These are phyloP conservation scores for Termitomyces sp. DNA, from an alignment of 768 basidiomycete species.

Conservation along the genomic window DNA sequence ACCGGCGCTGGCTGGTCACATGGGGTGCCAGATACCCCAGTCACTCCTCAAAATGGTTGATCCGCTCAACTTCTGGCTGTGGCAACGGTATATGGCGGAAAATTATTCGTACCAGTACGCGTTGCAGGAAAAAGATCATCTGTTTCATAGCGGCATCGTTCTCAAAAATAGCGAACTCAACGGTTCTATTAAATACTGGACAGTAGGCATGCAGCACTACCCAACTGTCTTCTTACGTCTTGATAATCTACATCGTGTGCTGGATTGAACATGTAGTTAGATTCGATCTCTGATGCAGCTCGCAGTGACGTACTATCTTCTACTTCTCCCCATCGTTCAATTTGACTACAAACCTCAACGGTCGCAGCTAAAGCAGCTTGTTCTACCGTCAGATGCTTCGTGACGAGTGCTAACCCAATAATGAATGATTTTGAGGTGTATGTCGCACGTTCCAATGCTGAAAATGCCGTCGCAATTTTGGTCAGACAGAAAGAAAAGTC, in stretches of 20 bases:
- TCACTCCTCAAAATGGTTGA: no score
- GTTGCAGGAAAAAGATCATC: background rate
- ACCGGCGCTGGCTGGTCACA: no score
- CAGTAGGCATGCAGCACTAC: conserved; percentile 68
- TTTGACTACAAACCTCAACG: conserved; percentile 94
- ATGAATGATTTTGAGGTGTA: conserved; percentile 89
- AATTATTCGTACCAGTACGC: background rate
- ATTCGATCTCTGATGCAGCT: conserved; percentile 1
- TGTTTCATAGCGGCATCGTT: background rate
- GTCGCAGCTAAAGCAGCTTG: conserved; percentile 80
- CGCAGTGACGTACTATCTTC: conserved; percentile 80
- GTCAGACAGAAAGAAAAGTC: background rate
- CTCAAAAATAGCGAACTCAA: background rate
- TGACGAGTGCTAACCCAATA: conserved; percentile 80
- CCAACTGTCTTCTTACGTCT: conserved; percentile 83
- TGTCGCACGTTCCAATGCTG: conserved; percentile 89
- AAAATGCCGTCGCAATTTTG: background rate
- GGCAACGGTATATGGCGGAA: no score
- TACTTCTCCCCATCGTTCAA: conserved; percentile 98
- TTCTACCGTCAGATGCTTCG: conserved; percentile 71
- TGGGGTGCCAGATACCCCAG: no score
- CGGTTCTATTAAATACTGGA: conserved; percentile 23
- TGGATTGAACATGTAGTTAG: conserved; percentile 26
- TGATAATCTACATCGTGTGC: conserved; percentile 98
- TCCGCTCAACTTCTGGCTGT: no score